Conservation (phyloP, 441 rosid genomes). For the Pelargonium myrrhifolium region DNA sequence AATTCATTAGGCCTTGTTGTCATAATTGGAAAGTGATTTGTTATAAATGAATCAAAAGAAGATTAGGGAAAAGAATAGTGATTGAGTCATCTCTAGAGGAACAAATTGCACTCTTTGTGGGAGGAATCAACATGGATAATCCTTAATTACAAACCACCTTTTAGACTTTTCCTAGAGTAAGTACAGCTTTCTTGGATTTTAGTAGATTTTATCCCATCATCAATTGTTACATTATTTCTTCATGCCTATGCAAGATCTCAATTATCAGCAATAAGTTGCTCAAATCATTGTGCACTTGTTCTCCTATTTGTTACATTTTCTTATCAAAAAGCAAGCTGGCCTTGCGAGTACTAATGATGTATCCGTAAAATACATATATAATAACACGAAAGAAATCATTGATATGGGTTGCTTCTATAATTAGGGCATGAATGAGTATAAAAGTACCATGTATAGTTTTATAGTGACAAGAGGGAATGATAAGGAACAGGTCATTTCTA, state of each 20-base stretch:
- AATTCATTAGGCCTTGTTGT: slow-evolving; percentile 15
- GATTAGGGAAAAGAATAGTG: slow-evolving; percentile 9
- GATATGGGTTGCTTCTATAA: slow-evolving; percentile 6
- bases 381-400: too few relatives aligned
- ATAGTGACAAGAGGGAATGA: neutral
- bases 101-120: slow-evolving; percentile 16
- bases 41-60: slow-evolving; percentile 17
- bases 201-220: neutral
- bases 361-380: too few relatives aligned
- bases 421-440: slow-evolving; percentile 9
- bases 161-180: too few relatives aligned
- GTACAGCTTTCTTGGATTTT: too few relatives aligned
- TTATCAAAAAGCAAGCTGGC: neutral
- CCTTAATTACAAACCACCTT: slow-evolving; percentile 20
- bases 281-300: neutral
- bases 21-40: slow-evolving; percentile 22
- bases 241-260: neutral
- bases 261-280: neutral
- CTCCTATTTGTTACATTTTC: neutral
- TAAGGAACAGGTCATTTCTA: neutral
- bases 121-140: slow-evolving; percentile 20
- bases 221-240: neutral
- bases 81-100: slow-evolving; percentile 18
- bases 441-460: neutral
- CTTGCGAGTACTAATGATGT: too few relatives aligned